phyloP scores from a whole-genome alignment of 2,329 filamentous ascomycete genomes.

The Colletotrichum theobromicola region DNA sequence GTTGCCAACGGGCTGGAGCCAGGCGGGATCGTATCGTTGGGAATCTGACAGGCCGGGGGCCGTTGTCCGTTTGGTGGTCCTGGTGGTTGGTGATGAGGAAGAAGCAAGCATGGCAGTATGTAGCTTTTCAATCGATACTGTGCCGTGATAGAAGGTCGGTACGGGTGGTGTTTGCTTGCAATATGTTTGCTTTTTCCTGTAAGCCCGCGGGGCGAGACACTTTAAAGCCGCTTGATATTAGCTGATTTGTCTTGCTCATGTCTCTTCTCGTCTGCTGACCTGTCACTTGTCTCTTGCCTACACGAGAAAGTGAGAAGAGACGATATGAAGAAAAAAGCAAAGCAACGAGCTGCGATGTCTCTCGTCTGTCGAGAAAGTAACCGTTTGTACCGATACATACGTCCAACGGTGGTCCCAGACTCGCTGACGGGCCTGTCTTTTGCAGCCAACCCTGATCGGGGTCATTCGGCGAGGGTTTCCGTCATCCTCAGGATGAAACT shows the following conservation, averaged over 20 bases:
- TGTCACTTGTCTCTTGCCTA: conserved; percentile 9
- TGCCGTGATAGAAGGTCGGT: background rate
- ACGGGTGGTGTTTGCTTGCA: background rate
- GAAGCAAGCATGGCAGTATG: conserved; percentile 3
- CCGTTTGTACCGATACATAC: conserved; percentile 7
- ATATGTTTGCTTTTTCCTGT: conserved; percentile 11
- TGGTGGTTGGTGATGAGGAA: background rate
- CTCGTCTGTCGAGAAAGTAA: background rate
- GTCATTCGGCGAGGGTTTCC: background rate
- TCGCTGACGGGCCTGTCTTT: background rate
- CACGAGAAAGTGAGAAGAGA: conserved; percentile 6
- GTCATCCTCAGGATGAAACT: conserved; percentile 9
- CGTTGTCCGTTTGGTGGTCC: background rate
- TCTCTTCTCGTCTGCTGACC: conserved; percentile 7
- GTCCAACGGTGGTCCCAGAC: background rate
- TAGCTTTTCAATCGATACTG: conserved; percentile 1
- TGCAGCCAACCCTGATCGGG: background rate
- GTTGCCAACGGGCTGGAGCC: conserved; percentile 7
- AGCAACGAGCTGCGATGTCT: background rate
- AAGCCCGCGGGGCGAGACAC: background rate
- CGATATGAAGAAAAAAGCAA: background rate
- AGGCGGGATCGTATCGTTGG: background rate
- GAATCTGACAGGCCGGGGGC: conserved; percentile 11
- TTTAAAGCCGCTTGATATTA: conserved; percentile 1
- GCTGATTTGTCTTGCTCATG: conserved; percentile 4